Percentiles rank a stretch among this genome's conserved stretches.
These are phyloP conservation scores for Phaeosphaeria sp. DNA, from an alignment of 2,329 filamentous ascomycete genomes.

Conservation along the genomic window DNA sequence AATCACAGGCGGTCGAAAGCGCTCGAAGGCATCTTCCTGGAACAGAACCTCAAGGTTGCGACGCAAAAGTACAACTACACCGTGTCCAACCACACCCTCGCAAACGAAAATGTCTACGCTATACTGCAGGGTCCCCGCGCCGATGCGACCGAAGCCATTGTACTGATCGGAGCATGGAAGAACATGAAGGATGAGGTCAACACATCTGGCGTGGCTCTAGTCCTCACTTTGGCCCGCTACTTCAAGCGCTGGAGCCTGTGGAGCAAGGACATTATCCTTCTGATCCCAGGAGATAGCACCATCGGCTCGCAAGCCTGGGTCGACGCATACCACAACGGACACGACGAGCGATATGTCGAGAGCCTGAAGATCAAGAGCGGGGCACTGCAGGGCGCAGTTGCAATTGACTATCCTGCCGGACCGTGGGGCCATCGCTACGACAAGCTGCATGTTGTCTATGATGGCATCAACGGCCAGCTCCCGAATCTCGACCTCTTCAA, in stretches of 20 bases:
- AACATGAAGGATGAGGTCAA: constrained; percentile 83
- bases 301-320: constrained; percentile 96
- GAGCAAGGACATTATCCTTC: constrained; percentile 97
- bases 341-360: constrained; percentile 73
- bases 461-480: constrained; percentile 93
- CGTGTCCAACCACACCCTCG: constrained; percentile 74
- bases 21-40: constrained; percentile 76
- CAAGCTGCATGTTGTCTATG: constrained; percentile 88
- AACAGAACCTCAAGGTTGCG: constrained; percentile 84
- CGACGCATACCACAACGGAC: constrained; percentile 93
- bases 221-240: constrained; percentile 87
- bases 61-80: constrained; percentile 87
- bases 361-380: constrained; percentile 89
- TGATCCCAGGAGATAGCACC: constrained; percentile 87
- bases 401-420: constrained; percentile 82
- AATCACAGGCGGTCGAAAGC: constrained; percentile 66
- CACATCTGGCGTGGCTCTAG: constrained; percentile 83
- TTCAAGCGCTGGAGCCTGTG: constrained; percentile 98
- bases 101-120: constrained; percentile 90
- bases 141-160: constrained; percentile 96
- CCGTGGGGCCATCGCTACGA: constrained; percentile 81
- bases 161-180: constrained; percentile 86
- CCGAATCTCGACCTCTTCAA: constrained; percentile 97
- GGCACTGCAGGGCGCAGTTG: constrained; percentile 88
- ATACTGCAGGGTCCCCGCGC: constrained; percentile 92